Evolutionary conservation across 2,329 filamentous ascomycete genomes (phyloP), one percentile per base, ranked within the genome.

Genomic region (Metarhizium humberi): DNA sequence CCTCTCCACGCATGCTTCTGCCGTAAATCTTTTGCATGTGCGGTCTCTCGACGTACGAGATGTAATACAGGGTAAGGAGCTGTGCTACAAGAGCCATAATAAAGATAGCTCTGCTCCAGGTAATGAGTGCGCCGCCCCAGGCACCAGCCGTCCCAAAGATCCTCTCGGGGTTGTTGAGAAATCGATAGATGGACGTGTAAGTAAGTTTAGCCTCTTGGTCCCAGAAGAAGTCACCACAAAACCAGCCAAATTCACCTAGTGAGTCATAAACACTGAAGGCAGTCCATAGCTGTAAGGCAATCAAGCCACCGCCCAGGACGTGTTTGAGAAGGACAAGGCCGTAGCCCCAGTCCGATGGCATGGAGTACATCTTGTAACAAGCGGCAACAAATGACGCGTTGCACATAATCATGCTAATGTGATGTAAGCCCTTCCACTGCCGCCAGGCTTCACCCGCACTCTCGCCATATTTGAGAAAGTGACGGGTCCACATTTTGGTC

Each of bases 21-120:
- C 94, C 92, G 66, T 99, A 99, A 18, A 97, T 81, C 77, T 96
- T 97, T 69, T 96, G 89, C 92, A 99, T 97, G 70, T 99, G 94
- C 14, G 92, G 94, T 57, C 92, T 86, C 72, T 99, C 94, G 10
- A 99, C 88, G 61, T 92, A 88, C 57, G 95, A 89, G 54, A 99
- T 89, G 74, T 96, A 96, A 34, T 78, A 84, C 36, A 97, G 77
- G 1, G 88, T 94, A 51, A 96, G 76, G 36, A 92, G 81, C 66
- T 99, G 94, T 60, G 90, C 91, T 40, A 92, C 71, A 25, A 96
- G 75, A 2, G 94, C 92, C 61, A 97, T 80, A 67, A 91, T 82
- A 68, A 96, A 95, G 60, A 99, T 87, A 4, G 88, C 78, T 53
- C 85, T 82, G 69, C 89, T 96, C 80, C 90, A 92, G 0, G 92